phyloP scores from a whole-genome alignment of 371 early-diverging fungal species.

The Entomophthora muscae region DNA sequence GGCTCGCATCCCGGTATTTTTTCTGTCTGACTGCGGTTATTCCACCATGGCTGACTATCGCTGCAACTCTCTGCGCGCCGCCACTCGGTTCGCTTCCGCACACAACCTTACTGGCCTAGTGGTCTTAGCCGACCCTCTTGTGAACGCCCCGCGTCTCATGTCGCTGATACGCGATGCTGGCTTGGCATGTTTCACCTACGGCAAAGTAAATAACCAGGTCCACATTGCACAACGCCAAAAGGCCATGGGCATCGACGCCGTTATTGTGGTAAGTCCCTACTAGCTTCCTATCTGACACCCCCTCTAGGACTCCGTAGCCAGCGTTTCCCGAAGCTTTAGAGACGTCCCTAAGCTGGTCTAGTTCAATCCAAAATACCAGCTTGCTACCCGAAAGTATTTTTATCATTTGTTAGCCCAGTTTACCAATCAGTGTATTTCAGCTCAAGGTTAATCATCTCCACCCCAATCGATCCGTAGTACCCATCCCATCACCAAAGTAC shows the following conservation, averaged over 20 bases:
- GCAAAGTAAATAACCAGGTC: constrained; percentile 58
- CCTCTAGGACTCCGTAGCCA: neutral
- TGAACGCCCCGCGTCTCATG: constrained; percentile 60
- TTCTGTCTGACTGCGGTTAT: constrained; percentile 77
- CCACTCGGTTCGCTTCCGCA: constrained; percentile 64
- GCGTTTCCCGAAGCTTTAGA: neutral
- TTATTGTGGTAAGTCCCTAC: constrained; percentile 37
- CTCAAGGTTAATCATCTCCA: too few species aligned
- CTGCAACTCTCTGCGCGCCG: constrained; percentile 65
- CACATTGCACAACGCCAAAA: constrained; percentile 52
- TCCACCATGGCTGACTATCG: constrained; percentile 56
- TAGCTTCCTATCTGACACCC: neutral
- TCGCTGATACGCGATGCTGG: constrained; percentile 50
- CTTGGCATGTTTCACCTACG: constrained; percentile 73
- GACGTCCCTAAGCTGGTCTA: neutral
- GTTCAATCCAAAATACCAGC: too few species aligned
- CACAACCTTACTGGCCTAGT: constrained; percentile 71
- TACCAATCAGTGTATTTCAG: too few species aligned
- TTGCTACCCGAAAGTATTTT: too few species aligned
- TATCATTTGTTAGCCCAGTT: too few species aligned
- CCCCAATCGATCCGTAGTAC: too few species aligned
- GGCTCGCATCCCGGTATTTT: constrained; percentile 71
- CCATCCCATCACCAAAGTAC: too few species aligned
- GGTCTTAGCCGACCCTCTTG: constrained; percentile 50
- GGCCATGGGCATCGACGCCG: constrained; percentile 60